Conservation (phyloP, 257 asterid genomes). For the Gentiana macrophylla region DNA sequence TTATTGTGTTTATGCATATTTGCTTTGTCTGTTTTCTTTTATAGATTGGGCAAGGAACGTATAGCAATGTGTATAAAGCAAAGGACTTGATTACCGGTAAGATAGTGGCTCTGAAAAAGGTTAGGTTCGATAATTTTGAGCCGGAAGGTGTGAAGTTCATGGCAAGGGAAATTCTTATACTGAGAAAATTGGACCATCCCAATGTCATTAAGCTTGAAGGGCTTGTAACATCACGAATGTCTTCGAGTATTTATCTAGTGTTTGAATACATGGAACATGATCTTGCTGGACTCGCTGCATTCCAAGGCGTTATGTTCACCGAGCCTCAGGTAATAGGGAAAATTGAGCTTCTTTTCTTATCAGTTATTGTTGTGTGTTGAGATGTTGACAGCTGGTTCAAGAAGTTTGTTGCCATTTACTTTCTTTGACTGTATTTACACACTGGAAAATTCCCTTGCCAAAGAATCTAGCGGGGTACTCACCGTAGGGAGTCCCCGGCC, state of each 20-base stretch:
- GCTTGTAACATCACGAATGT: constrained; percentile 79
- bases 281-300: constrained; percentile 82
- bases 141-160: constrained; percentile 73
- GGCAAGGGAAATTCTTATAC: constrained; percentile 77
- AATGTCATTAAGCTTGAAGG: constrained; percentile 91
- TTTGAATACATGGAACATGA: constrained; percentile 96
- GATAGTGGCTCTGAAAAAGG: constrained; percentile 88
- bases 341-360: background rate
- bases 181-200: constrained; percentile 69
- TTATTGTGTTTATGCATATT: background rate
- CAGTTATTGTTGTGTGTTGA: no score
- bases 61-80: constrained; percentile 88
- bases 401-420: no score
- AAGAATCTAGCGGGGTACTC: no score
- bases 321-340: constrained; percentile 54
- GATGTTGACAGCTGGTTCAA: no score
- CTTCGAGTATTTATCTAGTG: constrained; percentile 76
- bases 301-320: constrained; percentile 51
- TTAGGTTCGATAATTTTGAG: constrained; percentile 66
- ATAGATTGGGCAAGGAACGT: constrained; percentile 94
- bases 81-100: constrained; percentile 79
- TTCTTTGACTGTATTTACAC: no score
- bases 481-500: no score
- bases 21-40: background rate
- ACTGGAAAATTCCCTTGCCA: no score